Percentiles rank a stretch among this genome's conserved stretches.
These are phyloP conservation scores for Melampsora larici-populina DNA, from an alignment of 1,284 basidiomycete species.

Conservation along the genomic window DNA sequence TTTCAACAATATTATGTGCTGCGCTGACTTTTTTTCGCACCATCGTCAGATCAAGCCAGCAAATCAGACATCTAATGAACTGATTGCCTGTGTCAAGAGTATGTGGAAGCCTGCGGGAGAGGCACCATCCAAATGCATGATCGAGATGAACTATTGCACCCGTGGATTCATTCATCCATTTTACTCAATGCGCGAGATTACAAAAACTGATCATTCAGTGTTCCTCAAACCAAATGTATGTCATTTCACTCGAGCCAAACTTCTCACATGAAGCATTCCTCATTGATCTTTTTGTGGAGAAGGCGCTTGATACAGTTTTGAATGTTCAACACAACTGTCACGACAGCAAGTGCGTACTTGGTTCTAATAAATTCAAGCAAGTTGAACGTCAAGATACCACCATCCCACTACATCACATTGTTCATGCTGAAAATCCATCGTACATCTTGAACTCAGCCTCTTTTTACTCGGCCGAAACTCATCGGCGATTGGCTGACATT, in stretches of 20 bases:
- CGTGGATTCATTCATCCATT: neutral
- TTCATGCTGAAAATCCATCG: neutral
- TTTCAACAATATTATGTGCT: neutral
- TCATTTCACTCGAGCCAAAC: neutral
- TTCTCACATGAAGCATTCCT: neutral
- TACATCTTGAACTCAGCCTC: neutral
- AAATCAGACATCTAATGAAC: neutral
- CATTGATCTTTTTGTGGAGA: neutral
- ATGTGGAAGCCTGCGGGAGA: too few species aligned
- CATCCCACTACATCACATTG: too few species aligned
- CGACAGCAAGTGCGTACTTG: too few species aligned
- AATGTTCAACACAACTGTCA: too few species aligned
- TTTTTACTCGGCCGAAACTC: neutral
- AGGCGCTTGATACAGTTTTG: neutral
- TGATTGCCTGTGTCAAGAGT: neutral
- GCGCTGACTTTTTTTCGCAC: neutral
- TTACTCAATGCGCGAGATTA: neutral
- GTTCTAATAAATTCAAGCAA: too few species aligned
- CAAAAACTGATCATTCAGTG: neutral
- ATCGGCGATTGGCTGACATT: neutral
- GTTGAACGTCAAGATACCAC: too few species aligned
- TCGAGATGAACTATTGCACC: neutral
- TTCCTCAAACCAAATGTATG: too few species aligned
- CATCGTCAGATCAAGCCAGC: neutral
- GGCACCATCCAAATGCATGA: neutral